Evolutionary conservation across 805 yeast species (phyloP).

Genomic region (Hanseniaspora nectarophila): DNA sequence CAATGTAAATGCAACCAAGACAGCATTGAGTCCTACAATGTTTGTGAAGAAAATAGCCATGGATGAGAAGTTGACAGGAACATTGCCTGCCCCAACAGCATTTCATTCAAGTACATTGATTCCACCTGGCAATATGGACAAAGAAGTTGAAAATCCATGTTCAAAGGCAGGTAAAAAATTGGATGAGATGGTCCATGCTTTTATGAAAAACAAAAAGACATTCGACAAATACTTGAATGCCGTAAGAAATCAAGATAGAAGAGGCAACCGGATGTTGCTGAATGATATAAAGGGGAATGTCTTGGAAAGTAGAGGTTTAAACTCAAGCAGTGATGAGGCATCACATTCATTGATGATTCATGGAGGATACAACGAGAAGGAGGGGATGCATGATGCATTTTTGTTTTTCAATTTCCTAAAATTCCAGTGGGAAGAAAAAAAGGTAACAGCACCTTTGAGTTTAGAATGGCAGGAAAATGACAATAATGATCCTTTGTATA

Average conservation of each 20-base stretch:
- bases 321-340: background rate
- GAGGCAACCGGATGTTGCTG: background rate
- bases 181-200: background rate
- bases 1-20: background rate
- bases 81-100: background rate
- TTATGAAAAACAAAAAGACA: background rate
- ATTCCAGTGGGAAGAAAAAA: slow-evolving; percentile 3
- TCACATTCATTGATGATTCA: background rate
- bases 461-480: too few relatives aligned
- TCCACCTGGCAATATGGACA: background rate
- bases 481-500: too few relatives aligned
- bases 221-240: background rate
- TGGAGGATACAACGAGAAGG: background rate
- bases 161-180: background rate
- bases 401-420: slow-evolving; percentile 3
- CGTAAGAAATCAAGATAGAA: background rate
- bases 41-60: background rate
- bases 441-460: background rate
- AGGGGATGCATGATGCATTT: background rate
- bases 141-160: background rate
- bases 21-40: background rate
- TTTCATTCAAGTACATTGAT: slow-evolving; percentile 10
- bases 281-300: background rate
- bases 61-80: background rate
- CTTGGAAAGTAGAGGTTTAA: background rate